Evolutionary conservation across 768 basidiomycete species (phyloP), one percentile per base, ranked within the genome.

Genomic region (Auriculariales sp.): DNA sequence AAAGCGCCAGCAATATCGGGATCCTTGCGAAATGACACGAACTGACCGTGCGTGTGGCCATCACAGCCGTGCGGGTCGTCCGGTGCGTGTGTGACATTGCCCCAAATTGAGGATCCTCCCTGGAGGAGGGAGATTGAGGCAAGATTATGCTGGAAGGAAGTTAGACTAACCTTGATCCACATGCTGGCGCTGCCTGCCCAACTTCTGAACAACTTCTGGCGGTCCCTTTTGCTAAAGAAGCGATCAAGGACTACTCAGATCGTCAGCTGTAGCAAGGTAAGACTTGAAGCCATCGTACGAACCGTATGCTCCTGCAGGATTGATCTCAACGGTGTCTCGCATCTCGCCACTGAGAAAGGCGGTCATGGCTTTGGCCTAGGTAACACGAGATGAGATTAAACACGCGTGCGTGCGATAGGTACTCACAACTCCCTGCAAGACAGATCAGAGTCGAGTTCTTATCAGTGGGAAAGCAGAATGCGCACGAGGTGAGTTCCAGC

Each of bases 261-360:
- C 12, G 22, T 46, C 28, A 39, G 47, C 44, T 22, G 10, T 42
- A 32, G 19, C 3, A 24, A 46, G 24, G 15, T 50, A 24, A 53
- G 17, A 2, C 19, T 32, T 19, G 25, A 24, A 36, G 44, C 19
- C 19, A 30, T 17, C 17, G 17, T 7, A 54, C 69, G 27, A 46
- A 81, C 81, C 81, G 61, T 87, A 85, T 46, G 80, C 77, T 14
- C 83, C 87, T 12, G 81, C 84, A 12, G 83, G 83, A 59, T 83
- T 79, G 67, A 92, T 72, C 59, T 88, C 79, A 3, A 90, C 87
- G 0, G 90, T 93, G 56, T 94, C 89, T 61, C 83, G 83, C 81
- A 97, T 95, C 65, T 98, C 94, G 10, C 94, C 94, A 0, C 88
- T 91, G 33, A 97, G 68, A 61, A 97, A 89, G 0, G 95, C 93